A percentile compares a stretch with the other conserved stretches of the same genome.
Conservation (phyloP, 2,329 filamentous ascomycete species). For the Diaporthe amygdali region DNA sequence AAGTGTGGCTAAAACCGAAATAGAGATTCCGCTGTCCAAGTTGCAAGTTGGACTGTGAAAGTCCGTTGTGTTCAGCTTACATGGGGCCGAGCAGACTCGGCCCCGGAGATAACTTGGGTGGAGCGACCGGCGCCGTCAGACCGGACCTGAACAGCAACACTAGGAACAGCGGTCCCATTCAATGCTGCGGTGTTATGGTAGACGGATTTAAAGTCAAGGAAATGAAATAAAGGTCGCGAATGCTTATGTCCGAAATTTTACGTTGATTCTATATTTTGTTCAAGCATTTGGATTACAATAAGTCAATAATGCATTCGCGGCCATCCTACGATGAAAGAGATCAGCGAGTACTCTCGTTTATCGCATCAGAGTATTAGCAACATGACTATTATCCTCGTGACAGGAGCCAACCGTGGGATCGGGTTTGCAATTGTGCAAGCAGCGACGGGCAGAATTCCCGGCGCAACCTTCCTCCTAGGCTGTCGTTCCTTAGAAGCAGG, state of each 20-base stretch:
- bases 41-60: neutral
- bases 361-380: neutral
- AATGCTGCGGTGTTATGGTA: too few relatives aligned
- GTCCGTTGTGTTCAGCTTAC: slow-evolving; percentile 66
- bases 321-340: neutral
- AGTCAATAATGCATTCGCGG: neutral
- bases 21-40: neutral
- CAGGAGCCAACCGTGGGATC: slow-evolving; percentile 40
- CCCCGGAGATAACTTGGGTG: slow-evolving; percentile 9
- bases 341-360: neutral
- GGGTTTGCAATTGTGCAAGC: slow-evolving; percentile 38
- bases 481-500: slow-evolving; percentile 32
- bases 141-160: neutral
- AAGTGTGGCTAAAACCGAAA: neutral
- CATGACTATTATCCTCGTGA: slow-evolving; percentile 33
- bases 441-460: slow-evolving; percentile 31
- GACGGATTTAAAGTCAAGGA: neutral
- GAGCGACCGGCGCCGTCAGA: neutral
- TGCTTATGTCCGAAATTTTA: neutral
- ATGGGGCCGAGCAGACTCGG: slow-evolving; percentile 50
- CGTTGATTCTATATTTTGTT: neutral
- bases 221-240: neutral
- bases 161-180: neutral
- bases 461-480: slow-evolving; percentile 36
- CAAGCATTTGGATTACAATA: too few relatives aligned